These are phyloP conservation scores for Umbilicus rupestris DNA, from an alignment of 164 flowering plant genomes.

Conservation along the genomic window DNA sequence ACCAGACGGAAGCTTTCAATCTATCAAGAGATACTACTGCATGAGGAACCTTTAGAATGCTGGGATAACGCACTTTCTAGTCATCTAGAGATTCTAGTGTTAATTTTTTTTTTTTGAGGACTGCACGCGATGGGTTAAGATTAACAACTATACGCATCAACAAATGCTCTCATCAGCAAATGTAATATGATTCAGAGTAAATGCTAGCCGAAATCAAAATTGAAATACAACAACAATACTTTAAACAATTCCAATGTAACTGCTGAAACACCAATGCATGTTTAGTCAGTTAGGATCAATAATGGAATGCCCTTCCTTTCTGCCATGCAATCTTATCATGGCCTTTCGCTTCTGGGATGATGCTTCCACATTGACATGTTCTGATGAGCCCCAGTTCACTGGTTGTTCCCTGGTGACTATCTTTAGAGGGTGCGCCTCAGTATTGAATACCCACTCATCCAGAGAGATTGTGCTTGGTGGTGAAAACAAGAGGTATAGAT, in stretches of 20 bases:
- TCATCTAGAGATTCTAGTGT: too few species aligned
- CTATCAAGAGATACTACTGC: background rate
- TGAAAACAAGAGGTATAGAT: conserved; percentile 82
- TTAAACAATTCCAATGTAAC: background rate
- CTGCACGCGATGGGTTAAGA: too few species aligned
- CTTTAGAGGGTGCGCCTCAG: conserved; percentile 89
- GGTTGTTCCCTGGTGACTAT: conserved; percentile 34
- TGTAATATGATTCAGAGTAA: too few species aligned
- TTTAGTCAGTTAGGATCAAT: background rate
- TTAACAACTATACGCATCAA: too few species aligned
- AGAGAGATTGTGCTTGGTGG: conserved; percentile 65
- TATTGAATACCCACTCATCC: conserved; percentile 94
- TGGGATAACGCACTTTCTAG: too few species aligned
- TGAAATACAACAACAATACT: background rate
- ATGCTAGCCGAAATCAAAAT: too few species aligned
- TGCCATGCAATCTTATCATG: background rate
- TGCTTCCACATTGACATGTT: background rate
- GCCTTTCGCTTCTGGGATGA: background rate
- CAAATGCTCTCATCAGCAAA: too few species aligned
- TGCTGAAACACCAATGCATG: background rate
- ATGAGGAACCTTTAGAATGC: background rate
- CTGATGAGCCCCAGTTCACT: background rate
- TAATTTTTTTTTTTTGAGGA: too few species aligned
- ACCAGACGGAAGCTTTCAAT: background rate
- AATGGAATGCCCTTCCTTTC: background rate